Base-by-base conservation (phyloP, 306 rosid species). In the Nissolia schottii region DNA sequence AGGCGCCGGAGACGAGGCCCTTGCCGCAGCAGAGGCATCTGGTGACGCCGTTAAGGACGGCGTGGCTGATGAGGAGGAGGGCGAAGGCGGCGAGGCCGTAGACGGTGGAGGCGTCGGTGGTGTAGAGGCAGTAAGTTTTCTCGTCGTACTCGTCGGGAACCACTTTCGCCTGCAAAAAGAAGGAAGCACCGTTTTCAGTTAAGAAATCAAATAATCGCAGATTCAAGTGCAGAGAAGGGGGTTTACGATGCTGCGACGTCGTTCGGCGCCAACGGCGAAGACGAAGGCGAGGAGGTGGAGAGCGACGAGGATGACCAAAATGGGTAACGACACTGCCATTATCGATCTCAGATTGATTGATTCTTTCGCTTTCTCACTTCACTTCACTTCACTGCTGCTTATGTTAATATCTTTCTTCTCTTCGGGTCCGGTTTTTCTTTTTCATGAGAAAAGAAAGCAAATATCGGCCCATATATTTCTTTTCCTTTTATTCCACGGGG, bases 21-120 rank as follows among this genome's bases (percentile, higher is more conserved):
- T 87, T 91, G 9, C 99, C 97, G 31, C 88, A 94, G 77, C 99
- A 94, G 29, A 91, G 86, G 81, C 99, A 94, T 79, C 90, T 85
- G 1, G 99, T 94, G 19, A 87, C 90, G 83, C 63, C 91, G 85
- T 75, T 82, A 63, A 94, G 61, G 77, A 85, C 81, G 69, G 80
- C 14, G 18, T 94, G 97, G 83, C 96, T 83, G 32, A 94, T 65
- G 15, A 91, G 65, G 16, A 94, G 72, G 49, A 94, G 81, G 18
- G 79, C 84, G 59, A 82, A 70, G 74, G 97, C 99, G 75, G 89
- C 23, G 22, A 94, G 40, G 12, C 99, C 99, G 82, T 94, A 94
- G 25, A 85, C 84, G 64, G 99, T 91, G 54, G 99, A 91, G 7
- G 97, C 97, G 71, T 94, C 99, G 55, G 96, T 66, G 60, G 58